These are phyloP conservation scores for Phytophthora pisi DNA, from an alignment of 352 stramenopile species.

Conservation along the genomic window DNA sequence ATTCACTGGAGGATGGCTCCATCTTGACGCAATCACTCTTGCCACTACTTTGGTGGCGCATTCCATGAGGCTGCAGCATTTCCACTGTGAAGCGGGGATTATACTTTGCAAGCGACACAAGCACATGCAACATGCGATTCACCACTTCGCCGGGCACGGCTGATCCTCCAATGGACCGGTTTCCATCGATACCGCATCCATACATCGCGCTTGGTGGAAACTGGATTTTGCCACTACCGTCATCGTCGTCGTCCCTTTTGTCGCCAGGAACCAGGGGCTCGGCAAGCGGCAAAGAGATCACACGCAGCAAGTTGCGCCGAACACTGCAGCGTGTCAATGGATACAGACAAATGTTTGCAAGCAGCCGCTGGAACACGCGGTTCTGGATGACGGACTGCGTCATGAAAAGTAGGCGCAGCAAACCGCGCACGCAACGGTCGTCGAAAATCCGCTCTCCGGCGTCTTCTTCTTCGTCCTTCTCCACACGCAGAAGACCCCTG, in stretches of 20 bases:
- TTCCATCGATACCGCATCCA: conserved; percentile 50
- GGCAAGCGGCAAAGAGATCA: conserved; percentile 62
- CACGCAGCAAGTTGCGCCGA: conserved; percentile 62
- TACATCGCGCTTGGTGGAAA: conserved; percentile 70
- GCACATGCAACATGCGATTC: conserved; percentile 87
- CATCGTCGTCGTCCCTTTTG: conserved; percentile 45
- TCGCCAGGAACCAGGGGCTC: conserved; percentile 43
- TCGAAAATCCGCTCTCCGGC: conserved; percentile 68
- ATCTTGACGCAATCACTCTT: conserved; percentile 22
- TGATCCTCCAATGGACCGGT: conserved; percentile 27
- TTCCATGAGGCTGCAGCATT: conserved; percentile 77
- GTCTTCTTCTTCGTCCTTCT: conserved; percentile 74
- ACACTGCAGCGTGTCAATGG: conserved; percentile 69
- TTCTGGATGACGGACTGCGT: conserved; percentile 83
- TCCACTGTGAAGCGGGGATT: conserved; percentile 91
- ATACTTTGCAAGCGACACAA: conserved; percentile 91
- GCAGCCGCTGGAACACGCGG: conserved; percentile 76
- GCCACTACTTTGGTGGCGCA: conserved; percentile 38
- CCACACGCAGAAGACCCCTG: conserved; percentile 73
- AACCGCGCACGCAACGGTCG: conserved; percentile 62
- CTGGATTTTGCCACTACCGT: conserved; percentile 38
- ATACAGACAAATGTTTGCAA: conserved; percentile 85
- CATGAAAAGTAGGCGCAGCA: conserved; percentile 84
- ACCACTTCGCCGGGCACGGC: conserved; percentile 86
- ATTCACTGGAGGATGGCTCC: conserved; percentile 32